A percentile compares a stretch with the other conserved stretches of the same genome.
Conservation (phyloP, 2,329 filamentous ascomycete species). For the Shiraia sp. region DNA sequence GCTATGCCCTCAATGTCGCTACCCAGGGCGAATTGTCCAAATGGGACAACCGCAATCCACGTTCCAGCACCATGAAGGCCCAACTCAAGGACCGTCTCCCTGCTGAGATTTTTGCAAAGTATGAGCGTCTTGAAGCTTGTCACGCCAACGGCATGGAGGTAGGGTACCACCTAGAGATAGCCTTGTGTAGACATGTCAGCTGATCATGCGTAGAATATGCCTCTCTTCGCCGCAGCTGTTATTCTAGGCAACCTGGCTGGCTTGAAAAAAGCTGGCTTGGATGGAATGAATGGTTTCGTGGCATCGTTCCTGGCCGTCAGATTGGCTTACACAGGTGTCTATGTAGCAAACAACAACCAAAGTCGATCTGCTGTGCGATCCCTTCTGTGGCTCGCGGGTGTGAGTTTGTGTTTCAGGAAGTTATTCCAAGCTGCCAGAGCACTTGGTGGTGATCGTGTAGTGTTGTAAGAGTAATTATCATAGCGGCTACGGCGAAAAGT, state of each 20-base stretch:
- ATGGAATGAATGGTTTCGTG: constrained; percentile 43
- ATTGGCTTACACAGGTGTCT: constrained; percentile 44
- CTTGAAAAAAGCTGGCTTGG: constrained; percentile 36
- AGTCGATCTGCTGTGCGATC: constrained; percentile 21
- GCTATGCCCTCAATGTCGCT: constrained; percentile 43
- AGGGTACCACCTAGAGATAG: too few relatives aligned
- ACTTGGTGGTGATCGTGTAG: constrained; percentile 18
- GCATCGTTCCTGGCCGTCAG: constrained; percentile 43
- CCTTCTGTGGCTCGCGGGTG: constrained; percentile 21
- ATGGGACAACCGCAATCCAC: constrained; percentile 52
- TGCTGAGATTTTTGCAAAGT: constrained; percentile 44
- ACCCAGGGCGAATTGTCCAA: constrained; percentile 39
- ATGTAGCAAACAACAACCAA: constrained; percentile 35
- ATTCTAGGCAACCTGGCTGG: constrained; percentile 49
- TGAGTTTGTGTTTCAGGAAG: constrained; percentile 26
- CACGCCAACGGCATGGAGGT: constrained; percentile 52
- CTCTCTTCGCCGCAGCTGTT: constrained; percentile 50
- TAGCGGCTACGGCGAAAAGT: too few relatives aligned
- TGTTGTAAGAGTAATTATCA: too few relatives aligned
- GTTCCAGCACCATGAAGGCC: constrained; percentile 38
- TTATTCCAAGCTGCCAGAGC: constrained; percentile 27
- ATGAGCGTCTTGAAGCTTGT: constrained; percentile 51
- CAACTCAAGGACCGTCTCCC: constrained; percentile 45
- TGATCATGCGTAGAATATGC: constrained; percentile 38
- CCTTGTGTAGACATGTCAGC: too few relatives aligned